Evolutionary conservation across 441 rosid genomes (phyloP).

Genomic region (Syzygium malaccense): DNA sequence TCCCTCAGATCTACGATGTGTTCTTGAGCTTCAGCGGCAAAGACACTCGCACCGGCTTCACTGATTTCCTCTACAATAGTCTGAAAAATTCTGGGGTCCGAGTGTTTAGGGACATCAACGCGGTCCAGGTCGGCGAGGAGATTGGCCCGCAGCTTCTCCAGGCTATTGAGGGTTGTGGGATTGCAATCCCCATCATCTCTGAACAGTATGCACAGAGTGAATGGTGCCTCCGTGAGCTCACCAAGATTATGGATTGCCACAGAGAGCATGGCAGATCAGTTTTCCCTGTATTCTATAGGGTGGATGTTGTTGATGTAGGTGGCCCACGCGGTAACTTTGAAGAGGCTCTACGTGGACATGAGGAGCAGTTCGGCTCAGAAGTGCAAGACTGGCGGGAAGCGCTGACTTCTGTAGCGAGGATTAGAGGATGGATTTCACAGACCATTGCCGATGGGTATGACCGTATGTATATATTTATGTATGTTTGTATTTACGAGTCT

Average conservation of each 20-base stretch:
- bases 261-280: background rate
- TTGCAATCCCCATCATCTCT: background rate
- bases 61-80: background rate
- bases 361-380: no score
- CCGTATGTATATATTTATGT: no score
- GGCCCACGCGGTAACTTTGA: rapidly evolving
- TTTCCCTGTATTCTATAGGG: background rate
- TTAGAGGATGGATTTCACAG: background rate
- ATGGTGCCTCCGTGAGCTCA: background rate
- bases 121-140: background rate
- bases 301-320: rapidly evolving
- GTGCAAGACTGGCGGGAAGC: background rate
- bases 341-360: background rate
- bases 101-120: background rate
- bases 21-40: background rate
- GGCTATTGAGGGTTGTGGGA: background rate
- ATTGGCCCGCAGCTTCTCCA: background rate
- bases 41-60: background rate
- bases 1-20: no score
- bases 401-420: background rate
- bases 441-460: background rate
- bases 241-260: background rate
- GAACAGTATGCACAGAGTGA: background rate
- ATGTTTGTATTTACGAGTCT: no score
- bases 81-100: background rate